Evolutionary conservation across 352 stramenopile species (phyloP).

Genomic region (Phytophthora megakarya): DNA sequence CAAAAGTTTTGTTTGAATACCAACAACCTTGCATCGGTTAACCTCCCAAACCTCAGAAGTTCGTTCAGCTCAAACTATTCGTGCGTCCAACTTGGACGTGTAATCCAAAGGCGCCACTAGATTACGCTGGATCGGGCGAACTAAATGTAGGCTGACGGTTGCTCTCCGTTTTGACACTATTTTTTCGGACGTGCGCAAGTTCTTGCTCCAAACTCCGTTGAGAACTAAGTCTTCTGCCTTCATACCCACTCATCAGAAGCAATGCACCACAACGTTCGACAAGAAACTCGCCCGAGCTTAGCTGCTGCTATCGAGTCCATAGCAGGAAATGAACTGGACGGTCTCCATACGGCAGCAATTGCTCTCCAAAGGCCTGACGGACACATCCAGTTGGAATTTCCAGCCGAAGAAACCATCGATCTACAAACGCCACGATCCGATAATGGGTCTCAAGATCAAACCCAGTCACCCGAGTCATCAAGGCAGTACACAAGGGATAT

Average conservation of each 20-base stretch:
- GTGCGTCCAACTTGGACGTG: background rate
- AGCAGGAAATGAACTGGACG: conserved; percentile 21
- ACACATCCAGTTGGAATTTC: conserved; percentile 44
- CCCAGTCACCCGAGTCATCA: conserved; percentile 2
- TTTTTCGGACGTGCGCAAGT: conserved; percentile 1
- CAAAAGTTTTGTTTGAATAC: conserved; percentile 16
- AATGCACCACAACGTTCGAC: conserved; percentile 10
- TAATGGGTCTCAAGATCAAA: conserved; percentile 3
- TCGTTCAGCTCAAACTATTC: background rate
- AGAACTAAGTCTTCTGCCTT: background rate
- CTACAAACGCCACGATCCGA: conserved; percentile 23
- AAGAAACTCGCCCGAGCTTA: conserved; percentile 1
- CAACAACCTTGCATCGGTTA: background rate
- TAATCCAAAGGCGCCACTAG: conserved; percentile 16
- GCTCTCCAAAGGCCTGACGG: conserved; percentile 29
- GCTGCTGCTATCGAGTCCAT: conserved; percentile 27
- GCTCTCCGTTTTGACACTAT: background rate
- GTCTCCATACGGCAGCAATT: conserved; percentile 26
- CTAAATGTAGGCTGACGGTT: conserved; percentile 30
- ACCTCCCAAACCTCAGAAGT: background rate
- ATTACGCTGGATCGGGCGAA: conserved; percentile 9
- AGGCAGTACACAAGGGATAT: conserved; percentile 2
- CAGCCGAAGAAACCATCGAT: conserved; percentile 35
- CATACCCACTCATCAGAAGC: background rate
- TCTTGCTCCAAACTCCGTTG: background rate